Percentiles rank a stretch among this genome's conserved stretches.
These are phyloP conservation scores for Phytophthora sp. DNA, from an alignment of 352 stramenopile genomes.

Conservation along the genomic window DNA sequence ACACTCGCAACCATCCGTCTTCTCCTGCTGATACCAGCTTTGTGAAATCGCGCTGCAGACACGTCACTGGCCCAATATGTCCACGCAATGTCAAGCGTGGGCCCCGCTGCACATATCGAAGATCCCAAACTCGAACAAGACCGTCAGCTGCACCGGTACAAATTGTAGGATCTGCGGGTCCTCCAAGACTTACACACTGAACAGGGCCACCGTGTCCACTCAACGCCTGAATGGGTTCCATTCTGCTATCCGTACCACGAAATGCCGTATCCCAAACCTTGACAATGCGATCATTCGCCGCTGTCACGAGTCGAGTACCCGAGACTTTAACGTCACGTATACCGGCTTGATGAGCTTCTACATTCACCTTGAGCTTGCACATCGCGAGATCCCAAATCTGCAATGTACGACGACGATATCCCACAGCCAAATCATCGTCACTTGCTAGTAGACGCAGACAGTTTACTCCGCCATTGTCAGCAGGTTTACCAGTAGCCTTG, in stretches of 20 bases:
- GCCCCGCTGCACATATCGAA: conserved; percentile 75
- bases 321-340: conserved; percentile 78
- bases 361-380: conserved; percentile 59
- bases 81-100: conserved; percentile 64
- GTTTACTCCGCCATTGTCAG: conserved; percentile 45
- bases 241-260: conserved; percentile 35
- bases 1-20: conserved; percentile 73
- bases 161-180: conserved; percentile 77
- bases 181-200: conserved; percentile 71
- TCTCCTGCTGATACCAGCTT: conserved; percentile 81
- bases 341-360: conserved; percentile 59
- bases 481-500: conserved; percentile 27
- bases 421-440: conserved; percentile 66
- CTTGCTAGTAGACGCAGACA: conserved; percentile 70
- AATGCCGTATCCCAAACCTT: conserved; percentile 86
- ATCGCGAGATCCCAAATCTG: conserved; percentile 75
- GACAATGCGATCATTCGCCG: conserved; percentile 72
- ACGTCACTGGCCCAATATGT: conserved; percentile 60
- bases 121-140: conserved; percentile 82
- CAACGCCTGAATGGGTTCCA: conserved; percentile 62
- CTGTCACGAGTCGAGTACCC: conserved; percentile 73
- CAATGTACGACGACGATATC: conserved; percentile 57
- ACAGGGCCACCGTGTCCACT: conserved; percentile 71
- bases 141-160: conserved; percentile 79
- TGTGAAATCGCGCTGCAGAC: conserved; percentile 81